phyloP scores from a whole-genome alignment of 331 rosid species.

The Dryas integrifolia region DNA sequence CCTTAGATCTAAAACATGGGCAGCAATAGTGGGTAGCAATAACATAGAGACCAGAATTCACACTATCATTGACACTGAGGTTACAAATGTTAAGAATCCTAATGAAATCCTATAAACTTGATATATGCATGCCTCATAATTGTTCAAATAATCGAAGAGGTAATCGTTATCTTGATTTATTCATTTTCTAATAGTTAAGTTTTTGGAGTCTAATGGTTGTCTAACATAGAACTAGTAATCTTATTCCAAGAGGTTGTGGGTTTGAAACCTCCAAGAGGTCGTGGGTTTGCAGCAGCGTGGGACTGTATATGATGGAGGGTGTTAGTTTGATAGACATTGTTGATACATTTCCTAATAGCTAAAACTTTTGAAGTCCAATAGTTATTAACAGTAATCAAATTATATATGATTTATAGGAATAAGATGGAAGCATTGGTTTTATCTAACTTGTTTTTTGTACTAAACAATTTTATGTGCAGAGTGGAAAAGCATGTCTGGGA shows the following conservation, averaged over 20 bases:
- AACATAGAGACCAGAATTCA: no score
- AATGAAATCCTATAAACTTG: not conserved
- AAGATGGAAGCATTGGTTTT: not conserved
- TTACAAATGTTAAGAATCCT: not conserved
- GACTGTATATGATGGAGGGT: not conserved
- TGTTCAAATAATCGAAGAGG: not conserved
- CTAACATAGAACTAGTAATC: no score
- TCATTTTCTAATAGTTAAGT: no score
- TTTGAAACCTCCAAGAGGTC: no score
- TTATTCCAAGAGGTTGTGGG: no score
- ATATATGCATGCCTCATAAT: not conserved
- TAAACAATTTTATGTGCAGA: slow-evolving; percentile 39
- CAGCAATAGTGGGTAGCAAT: no score
- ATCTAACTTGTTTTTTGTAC: slow-evolving; percentile 8
- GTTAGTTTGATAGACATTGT: not conserved
- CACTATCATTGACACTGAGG: no score
- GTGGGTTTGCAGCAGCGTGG: no score
- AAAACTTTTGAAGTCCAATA: no score
- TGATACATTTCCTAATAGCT: not conserved
- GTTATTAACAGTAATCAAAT: not conserved
- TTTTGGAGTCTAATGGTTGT: no score
- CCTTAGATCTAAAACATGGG: slow-evolving; percentile 4
- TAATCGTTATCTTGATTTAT: not conserved
- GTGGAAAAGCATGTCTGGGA: slow-evolving; percentile 83
- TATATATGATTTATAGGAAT: not conserved